A percentile compares a stretch with the other conserved stretches of the same genome.
Conservation (phyloP, 208 protist species). For the Porcisia hertigi region DNA sequence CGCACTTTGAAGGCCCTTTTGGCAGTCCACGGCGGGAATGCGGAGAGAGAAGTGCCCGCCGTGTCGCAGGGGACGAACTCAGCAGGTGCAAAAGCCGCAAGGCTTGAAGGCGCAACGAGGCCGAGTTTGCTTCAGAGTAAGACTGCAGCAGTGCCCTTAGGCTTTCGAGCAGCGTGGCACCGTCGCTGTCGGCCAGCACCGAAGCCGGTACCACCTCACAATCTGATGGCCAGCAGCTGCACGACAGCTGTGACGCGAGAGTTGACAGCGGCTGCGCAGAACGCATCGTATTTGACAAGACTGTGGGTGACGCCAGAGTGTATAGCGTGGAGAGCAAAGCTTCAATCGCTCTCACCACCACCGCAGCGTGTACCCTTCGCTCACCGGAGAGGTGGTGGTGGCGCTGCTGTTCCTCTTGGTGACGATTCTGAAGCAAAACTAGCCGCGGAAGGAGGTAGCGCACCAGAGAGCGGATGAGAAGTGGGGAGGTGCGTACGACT, state of each 20-base stretch:
- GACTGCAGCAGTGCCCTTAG: neutral
- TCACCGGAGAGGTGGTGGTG: neutral
- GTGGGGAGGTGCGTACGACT: neutral
- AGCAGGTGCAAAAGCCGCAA: slow-evolving; percentile 8
- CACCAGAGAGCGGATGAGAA: slow-evolving; percentile 3
- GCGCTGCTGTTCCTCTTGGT: slow-evolving; percentile 1
- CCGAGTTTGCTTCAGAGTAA: neutral
- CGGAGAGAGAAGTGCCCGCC: slow-evolving; percentile 1
- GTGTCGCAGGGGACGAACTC: slow-evolving; percentile 1
- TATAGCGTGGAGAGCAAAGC: slow-evolving; percentile 4
- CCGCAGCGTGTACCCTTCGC: neutral
- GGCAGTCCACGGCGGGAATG: neutral
- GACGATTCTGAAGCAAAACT: slow-evolving; percentile 6
- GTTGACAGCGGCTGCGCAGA: neutral
- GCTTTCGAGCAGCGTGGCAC: slow-evolving; percentile 5
- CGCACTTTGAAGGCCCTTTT: neutral
- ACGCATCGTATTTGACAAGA: neutral
- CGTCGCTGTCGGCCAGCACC: slow-evolving; percentile 2
- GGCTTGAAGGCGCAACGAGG: neutral
- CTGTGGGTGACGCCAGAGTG: neutral
- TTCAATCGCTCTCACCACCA: neutral
- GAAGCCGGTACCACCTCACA: neutral
- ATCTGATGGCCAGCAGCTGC: neutral
- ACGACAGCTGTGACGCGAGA: slow-evolving; percentile 12
- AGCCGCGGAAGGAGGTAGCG: slow-evolving; percentile 10